Evolutionary conservation across 768 basidiomycete species (phyloP).

Genomic region (Rhodosporidiobolus odoratus): DNA sequence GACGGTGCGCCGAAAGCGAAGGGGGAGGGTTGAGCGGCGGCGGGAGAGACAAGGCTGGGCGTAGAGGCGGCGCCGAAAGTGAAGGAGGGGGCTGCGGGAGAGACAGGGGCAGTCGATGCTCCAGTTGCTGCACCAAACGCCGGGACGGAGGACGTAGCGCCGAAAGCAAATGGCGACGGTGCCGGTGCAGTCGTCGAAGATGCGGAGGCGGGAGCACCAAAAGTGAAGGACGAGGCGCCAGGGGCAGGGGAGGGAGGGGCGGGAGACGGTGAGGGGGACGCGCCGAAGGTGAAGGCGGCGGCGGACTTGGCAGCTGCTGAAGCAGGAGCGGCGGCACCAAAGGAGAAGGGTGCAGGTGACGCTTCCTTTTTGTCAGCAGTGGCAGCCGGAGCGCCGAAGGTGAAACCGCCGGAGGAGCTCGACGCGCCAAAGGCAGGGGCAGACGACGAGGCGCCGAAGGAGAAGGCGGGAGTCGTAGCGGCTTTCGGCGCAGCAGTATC

Average conservation of each 20-base stretch:
- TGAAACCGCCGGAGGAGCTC: background rate
- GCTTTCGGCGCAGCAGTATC: background rate
- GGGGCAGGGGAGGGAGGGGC: background rate
- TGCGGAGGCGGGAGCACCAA: background rate
- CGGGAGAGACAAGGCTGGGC: constrained; percentile 66
- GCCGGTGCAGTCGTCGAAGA: background rate
- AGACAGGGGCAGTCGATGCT: background rate
- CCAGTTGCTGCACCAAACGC: constrained; percentile 17
- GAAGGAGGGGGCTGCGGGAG: background rate
- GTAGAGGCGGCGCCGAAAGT: constrained; percentile 18
- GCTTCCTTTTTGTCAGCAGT: background rate
- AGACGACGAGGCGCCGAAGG: background rate
- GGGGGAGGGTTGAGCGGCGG: constrained; percentile 4
- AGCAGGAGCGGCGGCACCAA: constrained; percentile 13
- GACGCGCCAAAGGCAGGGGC: background rate
- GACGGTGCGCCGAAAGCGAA: constrained; percentile 15
- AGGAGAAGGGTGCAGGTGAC: background rate
- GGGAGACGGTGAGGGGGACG: background rate
- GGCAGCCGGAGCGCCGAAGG: background rate
- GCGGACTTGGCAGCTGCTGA: background rate
- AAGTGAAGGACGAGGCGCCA: background rate
- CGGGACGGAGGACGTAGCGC: background rate
- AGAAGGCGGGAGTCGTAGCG: background rate
- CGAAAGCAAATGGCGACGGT: background rate
- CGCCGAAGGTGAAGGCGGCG: constrained; percentile 9